Conservation (phyloP, 768 basidiomycete genomes). For the Lyophyllum semitale region DNA sequence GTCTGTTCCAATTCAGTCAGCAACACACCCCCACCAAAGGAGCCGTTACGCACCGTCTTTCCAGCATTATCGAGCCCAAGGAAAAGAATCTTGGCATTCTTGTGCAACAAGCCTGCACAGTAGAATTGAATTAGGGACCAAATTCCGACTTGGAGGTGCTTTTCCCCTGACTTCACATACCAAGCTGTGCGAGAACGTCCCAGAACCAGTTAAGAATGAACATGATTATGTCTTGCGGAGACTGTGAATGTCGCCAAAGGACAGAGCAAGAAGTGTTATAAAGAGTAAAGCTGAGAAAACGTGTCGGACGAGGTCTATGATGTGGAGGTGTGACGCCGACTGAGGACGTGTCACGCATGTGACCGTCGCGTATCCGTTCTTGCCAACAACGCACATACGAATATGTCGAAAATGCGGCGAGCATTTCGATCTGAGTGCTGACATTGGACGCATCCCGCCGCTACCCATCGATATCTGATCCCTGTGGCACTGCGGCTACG, state of each 20-base stretch:
- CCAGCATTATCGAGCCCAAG: slow-evolving; percentile 98
- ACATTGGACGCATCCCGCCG: too few relatives aligned
- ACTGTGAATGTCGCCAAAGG: slow-evolving; percentile 15
- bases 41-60: slow-evolving; percentile 75
- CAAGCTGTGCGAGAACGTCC: slow-evolving; percentile 92
- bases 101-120: slow-evolving; percentile 78
- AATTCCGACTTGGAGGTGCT: background rate
- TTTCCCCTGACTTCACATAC: slow-evolving; percentile 45
- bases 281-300: slow-evolving; percentile 9
- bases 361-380: slow-evolving; percentile 6
- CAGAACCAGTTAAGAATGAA: slow-evolving; percentile 95
- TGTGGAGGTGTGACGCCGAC: slow-evolving; percentile 14
- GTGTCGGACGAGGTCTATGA: slow-evolving; percentile 12
- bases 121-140: background rate
- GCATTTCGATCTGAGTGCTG: too few relatives aligned
- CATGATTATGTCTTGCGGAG: slow-evolving; percentile 43
- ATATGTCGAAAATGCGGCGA: too few relatives aligned
- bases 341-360: slow-evolving; percentile 4
- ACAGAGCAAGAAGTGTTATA: slow-evolving; percentile 7
- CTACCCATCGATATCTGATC: too few relatives aligned
- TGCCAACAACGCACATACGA: too few relatives aligned
- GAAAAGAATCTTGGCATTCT: slow-evolving; percentile 99
- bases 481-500: too few relatives aligned
- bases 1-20: slow-evolving; percentile 55
- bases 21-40: background rate